Conservation (phyloP, 2,329 filamentous ascomycete genomes). For the Neofusicoccum sp. region DNA sequence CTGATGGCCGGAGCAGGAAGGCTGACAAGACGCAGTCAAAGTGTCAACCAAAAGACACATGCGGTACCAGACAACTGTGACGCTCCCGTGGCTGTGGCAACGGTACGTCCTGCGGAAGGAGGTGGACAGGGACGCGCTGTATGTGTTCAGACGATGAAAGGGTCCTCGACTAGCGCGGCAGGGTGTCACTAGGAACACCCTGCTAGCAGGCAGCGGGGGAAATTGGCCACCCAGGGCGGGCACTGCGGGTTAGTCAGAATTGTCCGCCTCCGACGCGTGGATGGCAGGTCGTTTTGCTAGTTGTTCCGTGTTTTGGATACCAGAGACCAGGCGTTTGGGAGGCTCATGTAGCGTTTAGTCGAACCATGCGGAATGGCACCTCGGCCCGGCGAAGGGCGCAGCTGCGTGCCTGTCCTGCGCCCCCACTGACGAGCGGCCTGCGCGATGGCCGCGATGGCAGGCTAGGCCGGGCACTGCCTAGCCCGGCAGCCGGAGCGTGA, state of each 20-base stretch:
- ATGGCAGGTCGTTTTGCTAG: not conserved
- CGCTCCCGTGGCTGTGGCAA: slow-evolving; percentile 13
- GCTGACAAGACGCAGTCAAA: slow-evolving; percentile 31
- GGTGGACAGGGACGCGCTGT: slow-evolving; percentile 6
- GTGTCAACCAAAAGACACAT: slow-evolving; percentile 43
- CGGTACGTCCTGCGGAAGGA: slow-evolving; percentile 7
- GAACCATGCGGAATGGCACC: not conserved
- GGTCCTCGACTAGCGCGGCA: not conserved
- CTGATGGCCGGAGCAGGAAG: not conserved
- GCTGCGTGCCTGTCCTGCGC: not conserved
- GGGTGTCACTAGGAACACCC: too few species aligned
- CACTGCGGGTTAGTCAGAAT: too few species aligned
- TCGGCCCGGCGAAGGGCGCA: not conserved
- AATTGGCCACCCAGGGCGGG: too few species aligned
- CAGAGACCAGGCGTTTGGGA: not conserved
- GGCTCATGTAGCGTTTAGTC: not conserved
- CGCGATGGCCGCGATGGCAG: not conserved
- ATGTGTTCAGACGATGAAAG: slow-evolving; percentile 13
- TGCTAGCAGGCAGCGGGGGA: too few species aligned
- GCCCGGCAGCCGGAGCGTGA: slow-evolving; percentile 1
- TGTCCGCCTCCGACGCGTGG: too few species aligned
- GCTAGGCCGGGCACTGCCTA: not conserved
- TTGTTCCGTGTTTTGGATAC: not conserved
- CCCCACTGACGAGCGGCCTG: not conserved
- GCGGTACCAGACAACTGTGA: slow-evolving; percentile 32